A percentile compares a stretch with the other conserved stretches of the same genome.
These are phyloP conservation scores for Ganoderma lingzhi DNA, from an alignment of 1,284 basidiomycete species.

Conservation along the genomic window DNA sequence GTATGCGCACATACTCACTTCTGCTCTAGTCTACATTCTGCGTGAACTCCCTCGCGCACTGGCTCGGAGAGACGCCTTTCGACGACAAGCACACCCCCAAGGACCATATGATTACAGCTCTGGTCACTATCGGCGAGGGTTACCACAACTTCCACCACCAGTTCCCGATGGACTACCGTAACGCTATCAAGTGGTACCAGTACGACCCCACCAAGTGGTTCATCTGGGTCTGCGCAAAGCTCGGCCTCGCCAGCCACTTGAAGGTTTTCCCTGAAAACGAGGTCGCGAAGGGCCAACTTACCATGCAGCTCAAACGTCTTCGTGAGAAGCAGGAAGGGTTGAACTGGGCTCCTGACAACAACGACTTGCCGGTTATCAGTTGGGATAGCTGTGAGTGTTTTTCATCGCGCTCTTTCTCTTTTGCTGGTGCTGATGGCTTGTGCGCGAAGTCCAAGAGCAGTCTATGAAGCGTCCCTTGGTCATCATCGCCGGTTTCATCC, in stretches of 20 bases:
- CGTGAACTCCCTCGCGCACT: constrained; percentile 95
- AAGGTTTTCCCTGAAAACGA: constrained; percentile 96
- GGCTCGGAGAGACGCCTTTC: constrained; percentile 91
- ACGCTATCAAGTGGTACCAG: constrained; percentile 93
- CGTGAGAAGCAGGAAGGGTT: constrained; percentile 76
- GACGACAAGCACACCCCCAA: constrained; percentile 96
- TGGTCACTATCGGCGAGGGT: constrained; percentile 91
- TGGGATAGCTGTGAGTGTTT: constrained; percentile 83
- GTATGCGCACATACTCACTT: constrained; percentile 14
- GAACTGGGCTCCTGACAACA: constrained; percentile 81
- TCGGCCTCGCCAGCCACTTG: constrained; percentile 87
- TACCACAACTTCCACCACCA: constrained; percentile 98
- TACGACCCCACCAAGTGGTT: constrained; percentile 95
- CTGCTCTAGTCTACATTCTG: constrained; percentile 85
- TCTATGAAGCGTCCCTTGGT: constrained; percentile 80
- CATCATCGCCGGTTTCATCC: constrained; percentile 90
- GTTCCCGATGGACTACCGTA: constrained; percentile 95
- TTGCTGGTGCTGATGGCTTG: constrained; percentile 18
- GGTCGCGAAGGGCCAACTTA: constrained; percentile 90
- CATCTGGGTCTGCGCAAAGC: constrained; percentile 69
- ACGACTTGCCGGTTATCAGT: constrained; percentile 81
- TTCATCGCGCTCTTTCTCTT: background rate
- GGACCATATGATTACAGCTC: constrained; percentile 88
- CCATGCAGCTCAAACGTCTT: constrained; percentile 91
- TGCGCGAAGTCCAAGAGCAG: constrained; percentile 72